A percentile compares a stretch with the other conserved stretches of the same genome.
Evolutionary conservation across 2,329 filamentous ascomycete species (phyloP).

Genomic region (Septoria linicola): DNA sequence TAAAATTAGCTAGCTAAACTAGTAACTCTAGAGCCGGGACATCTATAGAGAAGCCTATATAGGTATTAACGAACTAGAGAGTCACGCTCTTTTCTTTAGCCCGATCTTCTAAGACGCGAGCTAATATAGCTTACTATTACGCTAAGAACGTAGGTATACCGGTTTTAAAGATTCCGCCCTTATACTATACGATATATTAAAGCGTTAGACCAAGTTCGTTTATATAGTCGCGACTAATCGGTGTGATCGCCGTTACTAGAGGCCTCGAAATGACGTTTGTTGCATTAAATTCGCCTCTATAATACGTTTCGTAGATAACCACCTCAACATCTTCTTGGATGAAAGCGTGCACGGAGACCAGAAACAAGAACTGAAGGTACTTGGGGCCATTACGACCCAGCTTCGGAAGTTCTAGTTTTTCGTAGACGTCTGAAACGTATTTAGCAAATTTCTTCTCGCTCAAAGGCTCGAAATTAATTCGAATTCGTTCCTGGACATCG

Average conservation of each 20-base stretch:
- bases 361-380: constrained; percentile 80
- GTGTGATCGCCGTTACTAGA: constrained; percentile 70
- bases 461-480: constrained; percentile 69
- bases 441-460: constrained; percentile 59
- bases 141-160: constrained; percentile 60
- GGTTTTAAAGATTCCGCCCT: constrained; percentile 75
- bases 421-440: constrained; percentile 6
- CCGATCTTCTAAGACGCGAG: constrained; percentile 50
- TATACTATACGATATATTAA: constrained; percentile 83
- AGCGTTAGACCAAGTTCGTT: constrained; percentile 73
- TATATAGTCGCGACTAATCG: constrained; percentile 77
- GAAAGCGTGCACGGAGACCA: constrained; percentile 81
- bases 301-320: constrained; percentile 84
- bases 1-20: background rate
- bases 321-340: constrained; percentile 69
- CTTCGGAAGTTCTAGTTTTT: background rate
- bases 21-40: background rate
- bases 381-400: constrained; percentile 15
- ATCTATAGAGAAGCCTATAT: background rate
- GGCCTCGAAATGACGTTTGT: constrained; percentile 77
- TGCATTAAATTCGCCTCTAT: constrained; percentile 85
- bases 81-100: constrained; percentile 52
- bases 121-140: constrained; percentile 44
- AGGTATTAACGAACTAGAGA: background rate
- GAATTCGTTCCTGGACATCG: constrained; percentile 76